Base-by-base conservation (phyloP, 805 yeast genomes). In the Candida awuae region DNA sequence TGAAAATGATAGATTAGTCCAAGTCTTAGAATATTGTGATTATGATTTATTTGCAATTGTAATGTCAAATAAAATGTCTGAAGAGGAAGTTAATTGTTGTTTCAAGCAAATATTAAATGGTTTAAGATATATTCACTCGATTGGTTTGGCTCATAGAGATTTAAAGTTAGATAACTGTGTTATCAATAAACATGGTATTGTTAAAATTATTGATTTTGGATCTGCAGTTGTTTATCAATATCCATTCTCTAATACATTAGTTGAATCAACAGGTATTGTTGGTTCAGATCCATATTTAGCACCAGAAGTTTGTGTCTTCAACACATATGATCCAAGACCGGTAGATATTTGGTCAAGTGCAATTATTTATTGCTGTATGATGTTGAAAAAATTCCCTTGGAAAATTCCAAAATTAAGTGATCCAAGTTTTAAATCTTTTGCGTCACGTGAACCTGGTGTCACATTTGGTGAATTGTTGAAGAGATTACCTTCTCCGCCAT, bases 291-390 rank as follows among this genome's bases (percentile, higher is more conserved):
- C 97, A 22, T 82, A 83, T 59, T 65, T 87, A 58, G 94, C 96
- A 1, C 97, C 97, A 1, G 97, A 87, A 58, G 95, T 84, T 7
- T 75, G 88, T 46, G 83, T 85, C 8, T 81, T 84, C 56, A 68
- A 76, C 49, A 80, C 80, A 45, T 87, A 87, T 54, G 94, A 84
- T 56, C 95, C 96, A 13, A 71, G 94, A 47, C 94, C 96, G 1
- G 94, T 87, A 6, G 97, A 87, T 63, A 75, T 87, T 33, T 87
- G 97, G 97, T 84, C 95, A 6, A 77, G 78, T 25, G 95, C 95
- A 8, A 85, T 87, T 43, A 84, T 87, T 35, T 84, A 83, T 61
- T 84, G 94, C 49, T 87, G 96, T 65, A 86, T 87, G 95, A 75
- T 84, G 43, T 67, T 87, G 58, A 81, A 85, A 55, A 83, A 86